phyloP scores from a whole-genome alignment of 345 rosid species.

The Gossypium stocksii region DNA sequence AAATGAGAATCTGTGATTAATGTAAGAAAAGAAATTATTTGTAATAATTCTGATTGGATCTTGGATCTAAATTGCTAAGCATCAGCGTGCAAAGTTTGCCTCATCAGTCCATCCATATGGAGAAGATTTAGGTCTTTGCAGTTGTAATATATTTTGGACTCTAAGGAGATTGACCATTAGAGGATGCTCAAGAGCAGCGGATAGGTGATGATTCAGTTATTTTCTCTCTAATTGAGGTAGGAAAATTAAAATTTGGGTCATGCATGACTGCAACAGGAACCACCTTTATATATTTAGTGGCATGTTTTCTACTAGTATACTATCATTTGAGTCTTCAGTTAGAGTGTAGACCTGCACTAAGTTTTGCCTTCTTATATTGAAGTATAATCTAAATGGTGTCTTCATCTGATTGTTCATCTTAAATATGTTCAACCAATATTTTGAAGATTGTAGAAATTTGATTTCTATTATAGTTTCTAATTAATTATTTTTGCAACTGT shows the following conservation, averaged over 20 bases:
- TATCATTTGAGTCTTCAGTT: background rate
- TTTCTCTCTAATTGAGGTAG: background rate
- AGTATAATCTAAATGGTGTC: background rate
- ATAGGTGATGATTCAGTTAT: background rate
- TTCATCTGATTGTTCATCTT: background rate
- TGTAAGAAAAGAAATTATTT: background rate
- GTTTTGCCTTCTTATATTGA: background rate
- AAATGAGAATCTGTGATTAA: background rate
- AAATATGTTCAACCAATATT: constrained; percentile 1
- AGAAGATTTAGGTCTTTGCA: background rate
- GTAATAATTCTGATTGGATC: background rate
- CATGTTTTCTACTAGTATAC: background rate
- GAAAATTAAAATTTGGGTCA: background rate
- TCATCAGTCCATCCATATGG: background rate
- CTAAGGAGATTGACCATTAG: background rate
- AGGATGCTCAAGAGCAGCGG: background rate
- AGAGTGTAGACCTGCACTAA: background rate
- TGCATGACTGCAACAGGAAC: background rate
- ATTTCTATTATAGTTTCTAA: background rate
- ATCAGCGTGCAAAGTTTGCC: background rate
- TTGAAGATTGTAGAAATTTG: background rate
- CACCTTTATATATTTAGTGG: background rate
- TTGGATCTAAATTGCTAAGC: background rate
- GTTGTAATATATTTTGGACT: background rate
- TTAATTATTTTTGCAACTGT: constrained; percentile 1